Percentiles rank a stretch among this genome's conserved stretches.
Evolutionary conservation across 164 flowering plant species (phyloP).

Genomic region (Malania oleifera): DNA sequence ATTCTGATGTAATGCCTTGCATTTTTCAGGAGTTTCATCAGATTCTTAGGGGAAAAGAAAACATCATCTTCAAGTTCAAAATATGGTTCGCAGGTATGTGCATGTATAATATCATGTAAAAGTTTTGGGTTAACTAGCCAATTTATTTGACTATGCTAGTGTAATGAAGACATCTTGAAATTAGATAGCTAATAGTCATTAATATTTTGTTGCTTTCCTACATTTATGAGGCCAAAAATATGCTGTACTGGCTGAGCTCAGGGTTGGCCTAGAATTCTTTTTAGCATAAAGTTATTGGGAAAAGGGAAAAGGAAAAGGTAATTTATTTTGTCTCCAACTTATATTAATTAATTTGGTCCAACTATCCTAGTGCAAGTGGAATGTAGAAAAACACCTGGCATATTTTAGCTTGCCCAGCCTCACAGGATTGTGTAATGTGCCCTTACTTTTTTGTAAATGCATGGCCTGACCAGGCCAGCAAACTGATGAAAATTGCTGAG

Average conservation of each 20-base stretch:
- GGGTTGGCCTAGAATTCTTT: too few species aligned
- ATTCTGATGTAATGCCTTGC: constrained; percentile 2
- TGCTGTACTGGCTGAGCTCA: background rate
- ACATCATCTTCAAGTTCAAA: constrained; percentile 55
- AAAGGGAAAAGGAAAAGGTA: too few species aligned
- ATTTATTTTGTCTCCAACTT: too few species aligned
- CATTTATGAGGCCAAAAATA: background rate
- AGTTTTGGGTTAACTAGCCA: background rate
- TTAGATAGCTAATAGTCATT: background rate
- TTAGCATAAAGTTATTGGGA: too few species aligned
- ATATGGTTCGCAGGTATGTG: constrained; percentile 83
- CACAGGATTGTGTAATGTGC: too few species aligned
- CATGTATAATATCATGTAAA: background rate
- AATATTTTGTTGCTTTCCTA: background rate
- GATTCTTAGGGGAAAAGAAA: constrained; percentile 71
- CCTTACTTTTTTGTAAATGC: too few species aligned
- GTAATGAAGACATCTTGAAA: background rate
- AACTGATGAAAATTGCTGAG: too few species aligned
- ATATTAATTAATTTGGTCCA: too few species aligned
- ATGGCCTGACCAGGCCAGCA: too few species aligned
- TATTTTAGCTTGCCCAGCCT: too few species aligned
- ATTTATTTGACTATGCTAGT: background rate
- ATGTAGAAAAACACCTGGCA: too few species aligned
- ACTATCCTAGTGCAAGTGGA: too few species aligned
- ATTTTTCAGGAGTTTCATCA: constrained; percentile 66